These are phyloP conservation scores for Solanum paucissectum DNA, from an alignment of 257 asterid species.

Conservation along the genomic window DNA sequence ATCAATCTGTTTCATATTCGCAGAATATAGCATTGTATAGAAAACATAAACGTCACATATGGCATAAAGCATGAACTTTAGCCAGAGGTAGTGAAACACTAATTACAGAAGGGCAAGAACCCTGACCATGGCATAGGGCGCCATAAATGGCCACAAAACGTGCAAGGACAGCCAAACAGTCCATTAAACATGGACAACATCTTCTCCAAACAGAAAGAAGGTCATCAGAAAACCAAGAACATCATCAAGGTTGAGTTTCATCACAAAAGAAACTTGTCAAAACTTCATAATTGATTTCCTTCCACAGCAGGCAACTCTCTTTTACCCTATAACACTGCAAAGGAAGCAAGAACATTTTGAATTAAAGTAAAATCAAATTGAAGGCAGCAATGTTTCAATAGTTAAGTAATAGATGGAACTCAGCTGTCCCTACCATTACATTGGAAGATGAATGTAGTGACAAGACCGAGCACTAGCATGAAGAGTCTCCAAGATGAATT, in stretches of 20 bases:
- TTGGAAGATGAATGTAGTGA: constrained; percentile 51
- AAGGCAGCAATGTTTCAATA: neutral
- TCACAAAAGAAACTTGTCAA: constrained; percentile 47
- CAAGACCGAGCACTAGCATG: constrained; percentile 57
- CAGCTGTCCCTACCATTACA: constrained; percentile 36
- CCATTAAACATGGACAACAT: constrained; percentile 34
- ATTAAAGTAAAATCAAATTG: neutral
- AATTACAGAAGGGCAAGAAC: neutral
- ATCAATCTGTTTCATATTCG: neutral
- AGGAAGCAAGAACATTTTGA: neutral
- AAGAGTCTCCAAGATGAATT: constrained; percentile 49
- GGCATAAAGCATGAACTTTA: neutral
- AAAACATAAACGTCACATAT: too few species aligned
- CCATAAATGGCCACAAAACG: constrained; percentile 38
- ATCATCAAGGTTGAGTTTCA: neutral
- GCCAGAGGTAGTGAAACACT: neutral
- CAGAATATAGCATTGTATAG: neutral
- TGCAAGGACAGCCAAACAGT: constrained; percentile 38
- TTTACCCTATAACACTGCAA: constrained; percentile 54
- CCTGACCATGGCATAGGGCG: constrained; percentile 22
- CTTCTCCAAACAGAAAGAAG: constrained; percentile 16
- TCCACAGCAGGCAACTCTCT: constrained; percentile 31
- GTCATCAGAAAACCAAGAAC: neutral
- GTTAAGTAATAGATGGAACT: neutral
- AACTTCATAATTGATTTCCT: constrained; percentile 32